A percentile compares a stretch with the other conserved stretches of the same genome.
These are phyloP conservation scores for Hypericum perforatum DNA, from an alignment of 345 rosid genomes.

Conservation along the genomic window DNA sequence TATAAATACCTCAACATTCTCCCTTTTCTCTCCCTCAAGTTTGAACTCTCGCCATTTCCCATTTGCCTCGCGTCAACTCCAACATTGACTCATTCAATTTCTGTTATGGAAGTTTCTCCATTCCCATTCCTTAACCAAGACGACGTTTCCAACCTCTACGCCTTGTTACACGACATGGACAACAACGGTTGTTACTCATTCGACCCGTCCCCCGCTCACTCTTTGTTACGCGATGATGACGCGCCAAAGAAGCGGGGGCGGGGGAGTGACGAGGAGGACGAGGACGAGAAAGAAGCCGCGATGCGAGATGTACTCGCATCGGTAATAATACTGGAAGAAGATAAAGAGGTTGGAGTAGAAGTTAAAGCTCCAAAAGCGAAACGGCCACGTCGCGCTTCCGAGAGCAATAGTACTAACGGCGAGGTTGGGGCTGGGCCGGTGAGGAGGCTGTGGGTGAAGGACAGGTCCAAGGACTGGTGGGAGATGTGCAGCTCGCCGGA, in stretches of 20 bases:
- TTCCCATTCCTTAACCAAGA: conserved; percentile 59
- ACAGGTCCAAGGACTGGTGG: conserved; percentile 87
- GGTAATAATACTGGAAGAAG: conserved; percentile 5
- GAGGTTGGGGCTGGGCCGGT: conserved; percentile 19
- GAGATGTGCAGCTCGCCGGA: conserved; percentile 49
- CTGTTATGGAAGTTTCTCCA: conserved; percentile 30
- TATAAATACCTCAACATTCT: conserved; percentile 25
- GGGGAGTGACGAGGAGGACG: conserved; percentile 22
- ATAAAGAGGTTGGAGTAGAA: not conserved
- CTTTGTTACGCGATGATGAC: conserved; percentile 9
- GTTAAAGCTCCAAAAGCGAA: not conserved
- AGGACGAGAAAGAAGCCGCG: conserved; percentile 10
- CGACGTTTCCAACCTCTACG: conserved; percentile 26
- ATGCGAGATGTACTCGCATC: conserved; percentile 17
- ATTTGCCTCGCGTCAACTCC: not conserved
- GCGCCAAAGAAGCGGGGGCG: conserved; percentile 30
- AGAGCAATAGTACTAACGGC: not conserved
- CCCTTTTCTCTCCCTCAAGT: conserved; percentile 19
- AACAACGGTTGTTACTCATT: no score
- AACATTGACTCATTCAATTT: conserved; percentile 11
- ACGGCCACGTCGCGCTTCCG: not conserved
- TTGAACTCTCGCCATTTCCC: conserved; percentile 19
- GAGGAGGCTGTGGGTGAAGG: conserved; percentile 81
- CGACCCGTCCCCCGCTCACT: no score
- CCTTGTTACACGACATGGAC: conserved; percentile 26